Percentiles rank a stretch among this genome's conserved stretches.
Conservation (phyloP, 2,329 filamentous ascomycete species). For the Phaeophleospora eucalypticola region DNA sequence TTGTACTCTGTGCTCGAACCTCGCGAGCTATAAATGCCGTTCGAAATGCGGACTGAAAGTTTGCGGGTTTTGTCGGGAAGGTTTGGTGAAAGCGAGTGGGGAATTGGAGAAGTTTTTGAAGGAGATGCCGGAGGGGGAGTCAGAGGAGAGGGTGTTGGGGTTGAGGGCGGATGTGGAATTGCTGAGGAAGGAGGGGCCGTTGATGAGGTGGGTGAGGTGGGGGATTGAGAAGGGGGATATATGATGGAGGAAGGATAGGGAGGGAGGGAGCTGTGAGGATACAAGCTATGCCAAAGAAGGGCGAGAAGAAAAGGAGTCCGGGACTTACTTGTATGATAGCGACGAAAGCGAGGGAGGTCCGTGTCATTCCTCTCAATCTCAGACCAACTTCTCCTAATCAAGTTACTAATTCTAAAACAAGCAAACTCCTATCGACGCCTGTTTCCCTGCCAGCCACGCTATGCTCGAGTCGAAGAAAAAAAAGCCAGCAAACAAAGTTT, state of each 20-base stretch:
- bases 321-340: neutral
- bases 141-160: constrained; percentile 18
- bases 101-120: constrained; percentile 19
- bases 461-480: neutral
- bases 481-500: too few relatives aligned
- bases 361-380: neutral
- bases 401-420: neutral
- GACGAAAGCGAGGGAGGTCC: neutral
- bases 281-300: neutral
- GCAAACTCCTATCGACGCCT: neutral
- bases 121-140: constrained; percentile 14
- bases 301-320: neutral
- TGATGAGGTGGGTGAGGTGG: constrained; percentile 22
- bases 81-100: constrained; percentile 23
- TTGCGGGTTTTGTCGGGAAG: constrained; percentile 27
- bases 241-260: neutral
- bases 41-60: constrained; percentile 32
- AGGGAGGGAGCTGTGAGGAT: neutral
- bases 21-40: constrained; percentile 37
- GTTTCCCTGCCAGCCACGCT: neutral
- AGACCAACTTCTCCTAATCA: neutral
- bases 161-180: constrained; percentile 35
- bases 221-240: neutral
- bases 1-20: constrained; percentile 41
- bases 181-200: constrained; percentile 29